phyloP scores from a whole-genome alignment of 1,139 yeast species.

The Geotrichum restrictum region DNA sequence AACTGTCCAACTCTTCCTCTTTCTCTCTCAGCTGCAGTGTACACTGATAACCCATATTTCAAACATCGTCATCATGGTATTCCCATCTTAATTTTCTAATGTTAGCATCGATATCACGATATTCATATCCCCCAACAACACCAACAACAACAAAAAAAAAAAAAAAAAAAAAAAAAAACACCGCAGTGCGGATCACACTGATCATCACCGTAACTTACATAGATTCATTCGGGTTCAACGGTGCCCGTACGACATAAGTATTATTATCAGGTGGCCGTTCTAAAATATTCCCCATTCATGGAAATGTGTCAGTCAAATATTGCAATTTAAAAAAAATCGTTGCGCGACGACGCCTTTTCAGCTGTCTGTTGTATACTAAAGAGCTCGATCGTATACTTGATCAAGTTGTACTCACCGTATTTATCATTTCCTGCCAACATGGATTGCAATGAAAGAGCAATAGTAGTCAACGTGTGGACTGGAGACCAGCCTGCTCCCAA shows the following conservation, averaged over 20 bases:
- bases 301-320: neutral
- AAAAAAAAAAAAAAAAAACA: no score
- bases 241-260: conserved; percentile 50
- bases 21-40: no score
- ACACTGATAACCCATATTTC: no score
- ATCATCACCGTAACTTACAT: conserved; percentile 37
- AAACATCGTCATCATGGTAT: conserved; percentile 49
- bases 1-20: no score
- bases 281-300: no score
- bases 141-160: no score
- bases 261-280: conserved; percentile 54
- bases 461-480: conserved; percentile 54
- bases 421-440: conserved; percentile 53
- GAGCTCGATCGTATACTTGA: no score
- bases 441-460: conserved; percentile 59
- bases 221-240: conserved; percentile 52
- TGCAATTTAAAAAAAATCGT: neutral
- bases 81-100: conserved; percentile 29
- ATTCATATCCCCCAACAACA: no score
- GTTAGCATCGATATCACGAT: neutral
- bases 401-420: no score
- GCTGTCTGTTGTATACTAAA: no score
- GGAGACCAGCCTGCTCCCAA: conserved; percentile 74
- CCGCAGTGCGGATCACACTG: no score
- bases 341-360: no score